Conservation (phyloP, 169 alveolate genomes). For the Plasmodium gallinaceum region DNA sequence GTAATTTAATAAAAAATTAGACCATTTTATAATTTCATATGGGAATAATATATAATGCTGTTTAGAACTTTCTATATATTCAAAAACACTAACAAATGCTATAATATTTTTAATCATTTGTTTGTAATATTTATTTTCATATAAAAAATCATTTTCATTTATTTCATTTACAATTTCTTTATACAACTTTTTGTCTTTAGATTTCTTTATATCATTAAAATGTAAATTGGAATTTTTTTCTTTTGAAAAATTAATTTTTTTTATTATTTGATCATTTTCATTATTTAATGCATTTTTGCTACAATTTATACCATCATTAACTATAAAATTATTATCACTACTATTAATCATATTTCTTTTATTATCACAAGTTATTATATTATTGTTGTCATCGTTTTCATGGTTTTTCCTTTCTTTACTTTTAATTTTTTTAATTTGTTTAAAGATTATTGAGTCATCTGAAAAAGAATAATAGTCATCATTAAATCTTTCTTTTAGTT, state of each 20-base stretch:
- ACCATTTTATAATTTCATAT: conserved; percentile 87
- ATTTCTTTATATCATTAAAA: not conserved
- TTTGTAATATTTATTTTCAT: conserved; percentile 58
- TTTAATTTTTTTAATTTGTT: not conserved
- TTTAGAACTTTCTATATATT: conserved; percentile 43
- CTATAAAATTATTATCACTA: not conserved
- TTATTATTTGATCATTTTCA: not conserved
- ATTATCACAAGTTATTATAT: not conserved
- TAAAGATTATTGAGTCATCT: not conserved
- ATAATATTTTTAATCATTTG: conserved; percentile 77
- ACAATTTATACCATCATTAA: not conserved
- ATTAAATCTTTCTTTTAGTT: conserved; percentile 1
- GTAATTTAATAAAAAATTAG: conserved; percentile 78
- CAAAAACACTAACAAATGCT: conserved; percentile 82
- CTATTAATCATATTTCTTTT: not conserved
- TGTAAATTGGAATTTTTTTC: not conserved
- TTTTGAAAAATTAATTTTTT: not conserved
- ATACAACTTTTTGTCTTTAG: not conserved
- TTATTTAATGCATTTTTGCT: not conserved
- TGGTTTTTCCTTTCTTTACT: not conserved
- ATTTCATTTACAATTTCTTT: not conserved
- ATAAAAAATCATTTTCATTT: conserved; percentile 18
- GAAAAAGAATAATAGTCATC: not conserved
- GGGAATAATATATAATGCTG: conserved; percentile 89
- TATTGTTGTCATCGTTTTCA: not conserved